Base-by-base conservation (phyloP, 352 stramenopile genomes). In the Plasmopara halstedii region DNA sequence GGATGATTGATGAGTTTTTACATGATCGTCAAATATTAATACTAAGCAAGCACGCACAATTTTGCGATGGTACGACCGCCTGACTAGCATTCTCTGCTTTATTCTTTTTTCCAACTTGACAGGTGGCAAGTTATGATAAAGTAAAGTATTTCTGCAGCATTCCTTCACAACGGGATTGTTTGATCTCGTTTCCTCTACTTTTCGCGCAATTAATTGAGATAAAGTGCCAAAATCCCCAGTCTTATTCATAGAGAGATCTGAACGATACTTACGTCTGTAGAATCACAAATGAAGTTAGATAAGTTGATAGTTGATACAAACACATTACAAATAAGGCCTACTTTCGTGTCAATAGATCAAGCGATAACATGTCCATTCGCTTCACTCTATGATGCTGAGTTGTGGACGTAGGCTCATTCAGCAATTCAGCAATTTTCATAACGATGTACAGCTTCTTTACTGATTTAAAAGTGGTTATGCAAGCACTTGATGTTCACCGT, bases 31-130 rank as follows among this genome's bases (percentile, higher is more conserved):
- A 6, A n/a, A 32, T 6, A 18, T 4, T 21, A 11, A 3, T 18
- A n/a, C 6, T 18, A 44, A 53, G n/a, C n/a, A n/a, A n/a, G n/a
- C n/a, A 75, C 68, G 26, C 52, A 81, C 69, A 42, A 86, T 78
- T 53, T 86, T 86, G 44, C 74, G 71, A 57, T 86, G 84, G 58
- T 86, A 86, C 25, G 71, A 86, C 9, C 58, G 58, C 40, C 83
- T 83, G 35, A 86, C 74, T 31, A 86, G 62, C 62, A 74, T 56
- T 27, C 74, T 64, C 55, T 86, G 74, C 60, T 84, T 83, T 29
- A 74, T 64, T 46, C 71, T 62, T 55, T 86, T 86, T 47, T 84
- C 66, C 18, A 57, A 70, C 32, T 83, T 63, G 0, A 60, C 73
- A 19, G 79, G 50, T 11, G 62, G 70, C 20, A 53, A 44, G 22